These are phyloP conservation scores for Trametes gibbosa DNA, from an alignment of 768 basidiomycete species.

Conservation along the genomic window DNA sequence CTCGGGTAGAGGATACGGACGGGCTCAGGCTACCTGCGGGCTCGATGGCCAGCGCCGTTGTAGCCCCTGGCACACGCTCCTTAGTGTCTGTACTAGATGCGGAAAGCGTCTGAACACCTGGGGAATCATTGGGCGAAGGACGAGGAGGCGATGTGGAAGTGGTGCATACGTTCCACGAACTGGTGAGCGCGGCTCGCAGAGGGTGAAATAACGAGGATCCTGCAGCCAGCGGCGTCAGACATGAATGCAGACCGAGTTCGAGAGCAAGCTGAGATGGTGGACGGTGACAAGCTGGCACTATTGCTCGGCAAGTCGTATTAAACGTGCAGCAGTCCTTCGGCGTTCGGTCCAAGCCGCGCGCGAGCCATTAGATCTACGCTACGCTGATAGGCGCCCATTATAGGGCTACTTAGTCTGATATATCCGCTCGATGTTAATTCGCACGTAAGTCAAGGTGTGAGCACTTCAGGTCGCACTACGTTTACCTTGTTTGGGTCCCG, in stretches of 20 bases:
- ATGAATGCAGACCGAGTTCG: background rate
- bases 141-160: conserved; percentile 11
- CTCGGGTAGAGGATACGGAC: background rate
- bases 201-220: conserved; percentile 29
- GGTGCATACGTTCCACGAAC: conserved; percentile 30
- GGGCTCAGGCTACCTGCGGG: background rate
- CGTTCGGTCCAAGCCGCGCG: background rate
- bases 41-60: background rate
- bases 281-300: background rate
- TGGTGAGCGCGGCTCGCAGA: conserved; percentile 23
- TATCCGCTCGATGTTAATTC: no score
- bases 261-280: background rate
- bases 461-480: no score
- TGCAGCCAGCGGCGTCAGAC: conserved; percentile 16
- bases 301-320: conserved; percentile 12
- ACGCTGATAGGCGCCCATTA: no score
- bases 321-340: background rate
- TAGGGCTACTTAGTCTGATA: no score
- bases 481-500: no score
- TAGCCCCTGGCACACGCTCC: background rate
- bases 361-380: background rate
- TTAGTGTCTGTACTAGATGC: background rate
- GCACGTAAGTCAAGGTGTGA: no score
- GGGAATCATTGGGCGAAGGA: conserved; percentile 9
- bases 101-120: conserved; percentile 28